Conservation (phyloP, 1,284 basidiomycete genomes). For the Naganishia sp. region DNA sequence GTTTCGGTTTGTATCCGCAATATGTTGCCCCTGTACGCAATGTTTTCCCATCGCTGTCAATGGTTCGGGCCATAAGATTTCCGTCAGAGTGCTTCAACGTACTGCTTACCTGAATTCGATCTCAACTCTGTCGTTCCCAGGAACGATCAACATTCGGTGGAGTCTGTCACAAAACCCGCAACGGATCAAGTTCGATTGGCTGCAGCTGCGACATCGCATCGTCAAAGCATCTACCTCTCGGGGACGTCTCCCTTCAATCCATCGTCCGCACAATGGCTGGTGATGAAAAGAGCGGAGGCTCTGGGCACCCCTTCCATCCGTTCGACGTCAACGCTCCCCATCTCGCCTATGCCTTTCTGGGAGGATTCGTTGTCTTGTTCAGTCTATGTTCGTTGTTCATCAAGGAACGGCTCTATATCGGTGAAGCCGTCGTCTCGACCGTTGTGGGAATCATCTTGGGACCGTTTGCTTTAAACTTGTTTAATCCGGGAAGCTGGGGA, state of each 20-base stretch:
- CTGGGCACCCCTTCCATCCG: conserved; percentile 43
- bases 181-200: neutral
- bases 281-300: conserved; percentile 10
- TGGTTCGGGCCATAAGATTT: too few relatives aligned
- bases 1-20: too few relatives aligned
- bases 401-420: conserved; percentile 90
- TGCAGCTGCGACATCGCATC: too few relatives aligned
- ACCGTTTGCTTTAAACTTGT: conserved; percentile 79
- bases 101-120: too few relatives aligned
- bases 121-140: neutral
- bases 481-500: conserved; percentile 84
- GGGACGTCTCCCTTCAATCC: neutral
- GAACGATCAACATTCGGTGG: neutral
- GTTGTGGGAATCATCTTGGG: conserved; percentile 79
- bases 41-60: too few relatives aligned
- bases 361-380: conserved; percentile 69
- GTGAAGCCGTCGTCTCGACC: conserved; percentile 95
- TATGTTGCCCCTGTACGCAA: too few relatives aligned
- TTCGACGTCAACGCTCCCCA: conserved; percentile 54
- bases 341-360: conserved; percentile 74
- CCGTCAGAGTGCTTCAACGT: too few relatives aligned
- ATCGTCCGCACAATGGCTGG: conserved; percentile 8
- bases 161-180: conserved; percentile 1
- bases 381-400: conserved; percentile 82
- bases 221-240: neutral